Percentiles rank a stretch among this genome's conserved stretches.
These are phyloP conservation scores for Penicillium sp. DNA, from an alignment of 2,329 filamentous ascomycete species.

Conservation along the genomic window DNA sequence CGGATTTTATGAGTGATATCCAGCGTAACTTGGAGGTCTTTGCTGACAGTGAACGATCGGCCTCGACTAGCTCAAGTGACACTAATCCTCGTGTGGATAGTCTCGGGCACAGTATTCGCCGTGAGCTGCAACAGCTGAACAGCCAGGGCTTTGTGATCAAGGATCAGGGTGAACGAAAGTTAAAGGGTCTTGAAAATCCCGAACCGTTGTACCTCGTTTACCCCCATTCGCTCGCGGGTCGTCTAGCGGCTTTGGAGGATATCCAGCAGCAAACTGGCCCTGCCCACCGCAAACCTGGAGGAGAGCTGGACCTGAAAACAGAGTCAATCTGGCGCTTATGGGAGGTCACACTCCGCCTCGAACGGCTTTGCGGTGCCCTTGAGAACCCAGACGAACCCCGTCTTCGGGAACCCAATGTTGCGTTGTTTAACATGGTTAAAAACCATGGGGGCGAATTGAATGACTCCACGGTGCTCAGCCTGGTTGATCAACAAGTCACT, in stretches of 20 bases:
- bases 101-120: slow-evolving; percentile 69
- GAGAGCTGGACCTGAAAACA: slow-evolving; percentile 69
- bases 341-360: slow-evolving; percentile 79
- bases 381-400: slow-evolving; percentile 60
- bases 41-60: slow-evolving; percentile 71
- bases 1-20: slow-evolving; percentile 94
- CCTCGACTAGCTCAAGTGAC: slow-evolving; percentile 65
- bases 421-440: slow-evolving; percentile 69
- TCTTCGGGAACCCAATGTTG: slow-evolving; percentile 74
- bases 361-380: slow-evolving; percentile 88
- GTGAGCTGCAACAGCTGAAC: slow-evolving; percentile 78
- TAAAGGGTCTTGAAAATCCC: slow-evolving; percentile 96
- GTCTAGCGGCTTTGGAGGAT: slow-evolving; percentile 48
- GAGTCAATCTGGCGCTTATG: slow-evolving; percentile 84
- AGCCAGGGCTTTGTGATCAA: slow-evolving; percentile 95
- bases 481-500: slow-evolving; percentile 91
- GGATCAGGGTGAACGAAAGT: slow-evolving; percentile 86
- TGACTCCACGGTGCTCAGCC: slow-evolving; percentile 78
- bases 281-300: slow-evolving; percentile 55
- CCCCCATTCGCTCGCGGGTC: slow-evolving; percentile 76
- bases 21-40: slow-evolving; percentile 84
- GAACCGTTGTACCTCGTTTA: slow-evolving; percentile 95
- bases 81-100: slow-evolving; percentile 65
- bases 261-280: slow-evolving; percentile 42
- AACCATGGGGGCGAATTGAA: slow-evolving; percentile 74